phyloP scores from a whole-genome alignment of 78 protist genomes.

The Dictyostelium brefeldianum region DNA sequence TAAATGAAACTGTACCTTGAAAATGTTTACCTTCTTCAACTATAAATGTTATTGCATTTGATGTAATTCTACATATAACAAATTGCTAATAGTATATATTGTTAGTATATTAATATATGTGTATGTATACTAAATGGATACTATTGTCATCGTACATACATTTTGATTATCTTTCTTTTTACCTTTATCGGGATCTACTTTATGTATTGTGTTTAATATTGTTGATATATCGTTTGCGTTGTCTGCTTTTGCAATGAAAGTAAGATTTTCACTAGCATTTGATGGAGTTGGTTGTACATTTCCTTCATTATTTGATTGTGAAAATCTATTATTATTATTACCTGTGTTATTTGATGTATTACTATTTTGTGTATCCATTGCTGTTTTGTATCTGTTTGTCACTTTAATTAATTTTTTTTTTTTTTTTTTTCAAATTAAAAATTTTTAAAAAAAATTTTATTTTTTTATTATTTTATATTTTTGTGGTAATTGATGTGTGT shows the following conservation, averaged over 20 bases:
- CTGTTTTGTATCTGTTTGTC: too few species aligned
- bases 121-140: not conserved
- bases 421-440: not conserved
- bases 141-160: too few species aligned
- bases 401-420: not conserved
- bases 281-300: conserved; percentile 1
- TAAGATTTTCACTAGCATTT: not conserved
- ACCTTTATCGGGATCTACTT: conserved; percentile 17
- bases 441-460: not conserved
- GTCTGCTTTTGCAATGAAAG: conserved; percentile 26
- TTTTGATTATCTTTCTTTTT: conserved; percentile 25
- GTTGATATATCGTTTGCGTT: conserved; percentile 21
- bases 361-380: not conserved
- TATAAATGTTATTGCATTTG: not conserved
- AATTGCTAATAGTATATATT: not conserved
- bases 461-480: not conserved
- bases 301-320: not conserved
- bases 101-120: not conserved
- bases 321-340: conserved; percentile 5
- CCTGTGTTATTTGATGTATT: not conserved
- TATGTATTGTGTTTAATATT: conserved; percentile 3
- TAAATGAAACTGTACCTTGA: conserved; percentile 24
- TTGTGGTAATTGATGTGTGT: too few species aligned
- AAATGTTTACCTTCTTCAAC: conserved; percentile 54
- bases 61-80: conserved; percentile 25